Evolutionary conservation across 352 stramenopile species (phyloP), one percentile per base, ranked within the genome.

Genomic region (Saprolegnia parasitica): DNA sequence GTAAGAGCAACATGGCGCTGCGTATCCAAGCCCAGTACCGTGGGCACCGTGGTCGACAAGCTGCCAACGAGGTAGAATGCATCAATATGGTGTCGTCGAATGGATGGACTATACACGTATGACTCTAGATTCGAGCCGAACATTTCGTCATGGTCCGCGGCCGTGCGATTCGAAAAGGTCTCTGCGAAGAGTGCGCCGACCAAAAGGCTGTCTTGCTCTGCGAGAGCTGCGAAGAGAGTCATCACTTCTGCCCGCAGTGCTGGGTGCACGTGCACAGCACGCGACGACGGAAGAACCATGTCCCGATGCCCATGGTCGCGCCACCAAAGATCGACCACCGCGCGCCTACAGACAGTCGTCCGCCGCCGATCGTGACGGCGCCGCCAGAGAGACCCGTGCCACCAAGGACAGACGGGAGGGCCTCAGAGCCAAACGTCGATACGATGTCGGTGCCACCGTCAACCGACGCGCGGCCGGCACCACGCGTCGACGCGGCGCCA

Each of bases 201-300:
- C 68, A 84, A 35, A 76, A 72, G 29, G 85, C 85, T 20, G 85
- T 91, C 56, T 73, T 93, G 4, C 74, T 84, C 67, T 93, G 83
- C 55, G 56, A 77, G 10, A 73, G 90, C 64, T 93, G 85, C 52
- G 76, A 89, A 54, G 81, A 89, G 60, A 84, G 77, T 50, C 20
- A 78, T 15, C 83, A 87, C n/a, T 88, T 93, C 20, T 93, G 83
- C 65, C 83, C 83, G 1, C 47, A 76, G 5, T 93, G 83, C 60
- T 93, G 85, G 84, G 84, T 92, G 0, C 80, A 88, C 54, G 81
- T 89, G 15, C 84, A 90, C 60, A 76, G 78, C 23, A 91, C 83
- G 1, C 63, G 81, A 8, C 73, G 78, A 9, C 75, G 83, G 1
- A 87, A 87, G 70, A 54, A 68, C 46, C 84, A 92, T 26, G 75